Conservation (phyloP, 2,329 filamentous ascomycete genomes). For the Verticillium klebahnii region DNA sequence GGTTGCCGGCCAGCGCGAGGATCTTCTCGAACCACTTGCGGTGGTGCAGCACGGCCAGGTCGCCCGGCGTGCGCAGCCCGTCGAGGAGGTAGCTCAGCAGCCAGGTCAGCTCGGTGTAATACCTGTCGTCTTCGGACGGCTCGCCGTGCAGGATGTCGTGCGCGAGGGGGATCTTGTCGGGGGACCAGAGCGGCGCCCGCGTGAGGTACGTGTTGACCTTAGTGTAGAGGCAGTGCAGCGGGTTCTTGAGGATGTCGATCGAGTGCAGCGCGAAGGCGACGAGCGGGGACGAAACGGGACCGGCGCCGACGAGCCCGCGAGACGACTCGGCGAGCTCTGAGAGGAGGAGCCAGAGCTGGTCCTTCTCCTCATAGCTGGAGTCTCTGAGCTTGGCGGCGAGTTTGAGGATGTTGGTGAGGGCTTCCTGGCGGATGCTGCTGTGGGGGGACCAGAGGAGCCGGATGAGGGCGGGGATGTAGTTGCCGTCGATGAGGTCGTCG, state of each 20-base stretch:
- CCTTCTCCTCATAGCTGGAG: constrained; percentile 69
- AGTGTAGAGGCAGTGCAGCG: constrained; percentile 76
- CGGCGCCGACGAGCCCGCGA: constrained; percentile 44
- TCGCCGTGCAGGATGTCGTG: constrained; percentile 57
- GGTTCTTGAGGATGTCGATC: constrained; percentile 66
- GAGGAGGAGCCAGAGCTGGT: constrained; percentile 74
- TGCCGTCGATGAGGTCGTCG: constrained; percentile 75
- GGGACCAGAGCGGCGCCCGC: constrained; percentile 69
- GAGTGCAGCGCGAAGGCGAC: constrained; percentile 71
- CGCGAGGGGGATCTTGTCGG: constrained; percentile 68
- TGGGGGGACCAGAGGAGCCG: constrained; percentile 73
- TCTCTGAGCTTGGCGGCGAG: constrained; percentile 58
- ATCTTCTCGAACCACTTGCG: constrained; percentile 71
- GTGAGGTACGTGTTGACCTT: constrained; percentile 85
- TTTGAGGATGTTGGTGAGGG: constrained; percentile 64
- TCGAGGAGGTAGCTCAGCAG: constrained; percentile 67
- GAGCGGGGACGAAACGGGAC: constrained; percentile 66
- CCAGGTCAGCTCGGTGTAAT: constrained; percentile 72
- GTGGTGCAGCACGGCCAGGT: constrained; percentile 57
- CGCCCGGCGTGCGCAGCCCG: constrained; percentile 53
- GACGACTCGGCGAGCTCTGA: constrained; percentile 77
- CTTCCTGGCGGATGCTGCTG: constrained; percentile 73
- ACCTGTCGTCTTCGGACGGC: constrained; percentile 67
- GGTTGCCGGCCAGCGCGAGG: constrained; percentile 63
- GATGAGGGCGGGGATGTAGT: constrained; percentile 64